Base-by-base conservation (phyloP, 2,329 filamentous ascomycete genomes). In the Aaosphaeria pasadenensis region DNA sequence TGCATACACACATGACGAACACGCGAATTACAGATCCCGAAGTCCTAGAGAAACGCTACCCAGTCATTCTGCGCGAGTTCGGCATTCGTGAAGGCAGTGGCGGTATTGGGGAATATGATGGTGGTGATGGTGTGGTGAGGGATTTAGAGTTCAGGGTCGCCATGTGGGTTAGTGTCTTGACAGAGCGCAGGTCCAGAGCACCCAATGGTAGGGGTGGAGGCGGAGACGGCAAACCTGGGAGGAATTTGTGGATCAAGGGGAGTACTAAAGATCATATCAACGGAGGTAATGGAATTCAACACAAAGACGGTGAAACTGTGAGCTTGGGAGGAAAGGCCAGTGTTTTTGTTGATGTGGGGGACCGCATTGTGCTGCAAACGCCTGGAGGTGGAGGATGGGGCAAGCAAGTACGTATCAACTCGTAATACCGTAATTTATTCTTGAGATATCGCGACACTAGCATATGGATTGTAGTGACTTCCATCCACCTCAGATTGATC, bases 181-280 rank as follows among this genome's bases (percentile, higher is more conserved):
- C 83, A 5, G 89, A 95, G 68, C 70, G 90, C 13, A 74, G 90
- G 30, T 87, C 92, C 0, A 85, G 88, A 53, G 78, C 82, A 45
- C 90, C 90, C 1, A 96, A 91, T 57, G 91, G 92, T 0, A 77
- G 96, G 50, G 85, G 84, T 28, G 92, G 92, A 0, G 92, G 92
- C 4, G 86, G 85, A 48, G 87, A 92, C 52, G 92, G 84, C 0
- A 73, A 83, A 57, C 86, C 87, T 44, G 92, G 92, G 0, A 73
- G 91, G 52, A 97, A 97, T 58, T 75, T 95, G 41, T 97, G 92
- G 92, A 85, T 95, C 30, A 77, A 88, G 6, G 86, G 82, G 51
- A 24, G 17, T 24, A 24, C 17, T 24, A 24, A 24, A 24, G 17
- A 24, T 24, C 17, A 24, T 24, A 24, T 24, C 17, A 24, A 24